Evolutionary conservation across 2,329 filamentous ascomycete genomes (phyloP), one percentile per base, ranked within the genome.

Genomic region (Nigrospora oryzae): DNA sequence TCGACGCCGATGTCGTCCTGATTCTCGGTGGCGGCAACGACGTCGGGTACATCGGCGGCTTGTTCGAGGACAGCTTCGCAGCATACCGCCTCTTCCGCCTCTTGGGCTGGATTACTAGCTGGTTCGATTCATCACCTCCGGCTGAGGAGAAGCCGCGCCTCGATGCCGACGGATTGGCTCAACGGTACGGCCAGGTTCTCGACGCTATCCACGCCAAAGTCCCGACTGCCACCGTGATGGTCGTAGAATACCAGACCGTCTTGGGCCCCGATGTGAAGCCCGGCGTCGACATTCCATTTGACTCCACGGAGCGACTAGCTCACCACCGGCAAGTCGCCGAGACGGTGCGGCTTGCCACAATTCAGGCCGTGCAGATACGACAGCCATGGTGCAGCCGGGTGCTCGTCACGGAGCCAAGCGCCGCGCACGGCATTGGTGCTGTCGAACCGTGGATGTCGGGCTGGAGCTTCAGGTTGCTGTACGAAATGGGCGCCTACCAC

Each of bases 221-320:
- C 12, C 70, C 71, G 8, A 5, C 58, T 49, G 47, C 71, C 57
- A 23, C 62, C 57, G 51, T 72, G 62, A 47, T 74, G 55, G 52
- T 74, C 60, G 54, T 68, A 33, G 64, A 66, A 47, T 61, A 63
- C 40, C 53, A 62, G 48, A 58, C 58, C 17, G 58, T 67, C 32
- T 56, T 62, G 12, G 62, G 59, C 12, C 46, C 51, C 12, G 50
- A 61, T 40, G 51, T 52, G 33, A 49, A 46, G 38, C 47, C 59
- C 5, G 49, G 51, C 3, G 39, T 47, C 33, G 51, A 60, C 45
- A 56, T 60, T 36, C 49, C 53, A 23, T 60, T 63, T 36, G 51
- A 47, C 42, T 44, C 46, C 34, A 53, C 56, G n/a, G 50, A 53
- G 40, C 11, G n/a, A 15, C 13, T 36, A 23, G 46, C 57, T 2